phyloP scores from a whole-genome alignment of 805 yeast species.

The Sugiyamaella chiloensis region DNA sequence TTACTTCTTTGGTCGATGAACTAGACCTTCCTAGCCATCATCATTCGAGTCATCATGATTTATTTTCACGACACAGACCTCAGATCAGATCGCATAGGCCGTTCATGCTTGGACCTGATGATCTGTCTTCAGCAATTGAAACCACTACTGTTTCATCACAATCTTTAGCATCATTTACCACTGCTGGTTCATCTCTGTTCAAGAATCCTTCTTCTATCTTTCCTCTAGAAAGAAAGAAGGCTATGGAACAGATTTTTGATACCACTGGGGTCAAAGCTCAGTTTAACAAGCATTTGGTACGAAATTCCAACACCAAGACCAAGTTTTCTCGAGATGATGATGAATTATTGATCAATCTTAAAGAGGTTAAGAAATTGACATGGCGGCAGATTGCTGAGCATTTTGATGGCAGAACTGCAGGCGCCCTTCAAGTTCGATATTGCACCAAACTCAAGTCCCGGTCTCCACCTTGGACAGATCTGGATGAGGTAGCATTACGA shows the following conservation, averaged over 20 bases:
- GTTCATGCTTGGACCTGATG: neutral
- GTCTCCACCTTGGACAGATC: constrained; percentile 19
- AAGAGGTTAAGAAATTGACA: constrained; percentile 70
- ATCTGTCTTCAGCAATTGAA: neutral
- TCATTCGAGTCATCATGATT: constrained; percentile 4
- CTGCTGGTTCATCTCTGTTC: neutral
- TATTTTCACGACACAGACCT: neutral
- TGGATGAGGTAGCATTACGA: constrained; percentile 20
- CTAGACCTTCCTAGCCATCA: neutral
- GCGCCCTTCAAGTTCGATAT: constrained; percentile 67
- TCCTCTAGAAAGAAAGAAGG: neutral
- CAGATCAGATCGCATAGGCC: neutral
- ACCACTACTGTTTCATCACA: neutral
- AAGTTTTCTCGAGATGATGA: constrained; percentile 32
- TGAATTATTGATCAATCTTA: constrained; percentile 38
- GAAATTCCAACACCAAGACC: constrained; percentile 20
- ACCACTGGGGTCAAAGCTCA: neutral
- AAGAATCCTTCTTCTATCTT: neutral
- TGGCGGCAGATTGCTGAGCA: constrained; percentile 80
- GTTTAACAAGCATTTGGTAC: neutral
- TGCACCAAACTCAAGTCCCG: constrained; percentile 27
- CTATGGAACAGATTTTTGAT: neutral
- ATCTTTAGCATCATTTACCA: neutral
- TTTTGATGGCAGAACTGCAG: constrained; percentile 72
- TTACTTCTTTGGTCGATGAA: constrained; percentile 2